Evolutionary conservation across 164 flowering plant genomes (phyloP).

Genomic region (Nelumbo lutea): DNA sequence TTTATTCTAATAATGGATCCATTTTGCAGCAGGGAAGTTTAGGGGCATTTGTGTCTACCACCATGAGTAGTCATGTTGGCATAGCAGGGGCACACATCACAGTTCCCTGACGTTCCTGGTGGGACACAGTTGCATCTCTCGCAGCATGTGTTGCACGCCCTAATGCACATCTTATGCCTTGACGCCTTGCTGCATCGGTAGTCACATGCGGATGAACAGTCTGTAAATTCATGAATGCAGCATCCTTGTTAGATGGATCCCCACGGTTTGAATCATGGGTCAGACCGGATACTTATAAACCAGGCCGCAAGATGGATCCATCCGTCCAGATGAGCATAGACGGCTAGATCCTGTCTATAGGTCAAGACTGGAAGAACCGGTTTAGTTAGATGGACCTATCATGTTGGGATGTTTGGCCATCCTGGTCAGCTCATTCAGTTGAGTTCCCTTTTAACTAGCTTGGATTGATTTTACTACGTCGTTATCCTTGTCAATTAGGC

Average conservation of each 20-base stretch:
- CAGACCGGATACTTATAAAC: not conserved
- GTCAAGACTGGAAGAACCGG: too few relatives aligned
- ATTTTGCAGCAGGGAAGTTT: too few relatives aligned
- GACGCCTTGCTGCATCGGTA: constrained; percentile 52
- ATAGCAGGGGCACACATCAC: constrained; percentile 54
- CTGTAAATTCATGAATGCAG: constrained; percentile 17
- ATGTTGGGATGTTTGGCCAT: too few relatives aligned
- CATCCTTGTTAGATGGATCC: too few relatives aligned
- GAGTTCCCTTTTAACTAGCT: too few relatives aligned
- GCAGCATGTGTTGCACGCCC: constrained; percentile 64
- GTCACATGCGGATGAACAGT: constrained; percentile 35
- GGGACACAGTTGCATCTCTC: constrained; percentile 63
- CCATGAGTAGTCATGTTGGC: constrained; percentile 49
- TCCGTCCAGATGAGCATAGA: too few relatives aligned
- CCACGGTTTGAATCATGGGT: not conserved
- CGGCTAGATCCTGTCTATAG: too few relatives aligned
- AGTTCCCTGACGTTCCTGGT: constrained; percentile 51
- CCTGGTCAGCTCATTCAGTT: too few relatives aligned
- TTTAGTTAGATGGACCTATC: too few relatives aligned
- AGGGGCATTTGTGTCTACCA: constrained; percentile 44
- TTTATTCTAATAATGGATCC: too few relatives aligned
- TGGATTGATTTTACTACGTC: too few relatives aligned
- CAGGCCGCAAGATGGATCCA: not conserved
- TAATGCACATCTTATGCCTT: constrained; percentile 45
- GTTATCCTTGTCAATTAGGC: too few relatives aligned